phyloP scores from a whole-genome alignment of 352 stramenopile genomes.

The Phytophthora sp. region DNA sequence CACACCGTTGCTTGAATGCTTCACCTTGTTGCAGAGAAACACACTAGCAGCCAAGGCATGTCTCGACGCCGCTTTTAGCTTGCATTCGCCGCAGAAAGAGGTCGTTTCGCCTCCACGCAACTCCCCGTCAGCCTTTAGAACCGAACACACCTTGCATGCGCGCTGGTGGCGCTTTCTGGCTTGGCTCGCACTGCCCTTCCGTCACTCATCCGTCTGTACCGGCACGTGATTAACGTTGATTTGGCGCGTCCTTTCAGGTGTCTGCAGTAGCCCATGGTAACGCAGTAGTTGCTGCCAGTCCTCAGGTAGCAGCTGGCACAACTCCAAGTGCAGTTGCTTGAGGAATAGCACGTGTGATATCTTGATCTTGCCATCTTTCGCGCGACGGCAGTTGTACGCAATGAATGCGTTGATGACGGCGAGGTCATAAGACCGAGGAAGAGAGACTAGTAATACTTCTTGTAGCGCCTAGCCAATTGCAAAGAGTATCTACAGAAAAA shows the following conservation, averaged over 20 bases:
- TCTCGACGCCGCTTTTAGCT: constrained; percentile 5
- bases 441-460: background rate
- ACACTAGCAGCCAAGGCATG: background rate
- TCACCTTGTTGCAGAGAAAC: constrained; percentile 22
- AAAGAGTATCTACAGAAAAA: background rate
- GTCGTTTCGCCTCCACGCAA: background rate
- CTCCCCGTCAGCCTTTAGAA: background rate
- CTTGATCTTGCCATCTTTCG: background rate
- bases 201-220: constrained; percentile 2
- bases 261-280: background rate
- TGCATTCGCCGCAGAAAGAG: constrained; percentile 8
- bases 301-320: background rate
- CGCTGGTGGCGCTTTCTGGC: background rate
- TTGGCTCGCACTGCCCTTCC: background rate
- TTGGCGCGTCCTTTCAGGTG: background rate
- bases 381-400: background rate
- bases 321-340: too few relatives aligned
- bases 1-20: constrained; percentile 6
- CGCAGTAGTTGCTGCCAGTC: background rate
- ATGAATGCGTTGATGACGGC: background rate
- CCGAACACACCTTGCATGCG: constrained; percentile 6
- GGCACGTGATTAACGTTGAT: background rate
- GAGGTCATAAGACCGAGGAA: background rate
- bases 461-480: background rate
- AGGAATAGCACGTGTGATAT: background rate